Conservation (phyloP, 202 grass and related monocot species). For the Digitaria exilis region DNA sequence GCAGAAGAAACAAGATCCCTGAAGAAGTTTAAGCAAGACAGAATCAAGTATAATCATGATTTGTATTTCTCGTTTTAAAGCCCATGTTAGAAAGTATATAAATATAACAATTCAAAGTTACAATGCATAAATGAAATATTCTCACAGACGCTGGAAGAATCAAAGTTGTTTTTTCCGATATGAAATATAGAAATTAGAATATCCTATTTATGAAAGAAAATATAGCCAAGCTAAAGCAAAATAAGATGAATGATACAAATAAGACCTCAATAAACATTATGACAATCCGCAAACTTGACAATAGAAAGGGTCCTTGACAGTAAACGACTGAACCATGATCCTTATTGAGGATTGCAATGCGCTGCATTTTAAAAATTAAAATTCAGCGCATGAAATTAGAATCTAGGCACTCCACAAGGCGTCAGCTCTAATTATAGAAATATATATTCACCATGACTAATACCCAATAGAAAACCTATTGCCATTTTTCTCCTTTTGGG, state of each 20-base stretch:
- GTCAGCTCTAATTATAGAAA: not conserved
- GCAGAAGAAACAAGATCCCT: constrained; percentile 77
- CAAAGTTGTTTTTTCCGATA: not conserved
- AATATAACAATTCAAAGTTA: constrained; percentile 16
- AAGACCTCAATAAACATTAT: not conserved
- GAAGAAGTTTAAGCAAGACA: constrained; percentile 62
- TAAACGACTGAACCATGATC: not conserved
- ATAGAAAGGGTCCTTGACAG: not conserved
- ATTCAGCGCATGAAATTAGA: not conserved
- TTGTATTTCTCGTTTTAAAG: constrained; percentile 17
- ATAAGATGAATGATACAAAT: not conserved
- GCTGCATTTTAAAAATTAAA: not conserved
- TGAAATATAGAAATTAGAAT: not conserved
- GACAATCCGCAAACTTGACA: not conserved
- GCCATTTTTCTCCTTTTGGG: not conserved
- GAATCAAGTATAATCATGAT: constrained; percentile 45
- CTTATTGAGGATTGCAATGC: not conserved
- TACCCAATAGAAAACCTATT: not conserved
- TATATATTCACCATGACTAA: not conserved
- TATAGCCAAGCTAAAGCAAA: constrained; percentile 1
- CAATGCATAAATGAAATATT: not conserved
- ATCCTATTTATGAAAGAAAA: not conserved
- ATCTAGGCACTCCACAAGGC: not conserved
- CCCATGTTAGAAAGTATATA: constrained; percentile 19
- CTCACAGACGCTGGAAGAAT: constrained; percentile 5